Percentiles rank a stretch among this genome's conserved stretches.
phyloP scores from a whole-genome alignment of 1,284 basidiomycete species.

The Melampsora americana region DNA sequence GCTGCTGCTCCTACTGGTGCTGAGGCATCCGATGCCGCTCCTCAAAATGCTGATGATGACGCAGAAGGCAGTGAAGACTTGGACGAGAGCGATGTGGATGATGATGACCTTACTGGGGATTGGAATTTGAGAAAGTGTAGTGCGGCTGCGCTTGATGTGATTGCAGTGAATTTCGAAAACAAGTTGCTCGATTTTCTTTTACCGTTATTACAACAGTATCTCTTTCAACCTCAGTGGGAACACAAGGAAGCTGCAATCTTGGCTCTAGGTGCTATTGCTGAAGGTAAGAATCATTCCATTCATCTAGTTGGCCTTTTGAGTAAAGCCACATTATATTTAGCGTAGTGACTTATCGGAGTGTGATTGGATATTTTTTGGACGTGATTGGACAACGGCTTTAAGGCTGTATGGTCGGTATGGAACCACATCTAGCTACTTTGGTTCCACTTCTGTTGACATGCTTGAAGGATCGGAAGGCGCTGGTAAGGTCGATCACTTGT shows the following conservation, averaged over 20 bases:
- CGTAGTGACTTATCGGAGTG: neutral
- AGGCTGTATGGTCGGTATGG: conserved; percentile 95
- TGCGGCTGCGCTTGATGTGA: conserved; percentile 93
- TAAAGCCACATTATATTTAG: no score
- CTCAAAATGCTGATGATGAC: conserved; percentile 64
- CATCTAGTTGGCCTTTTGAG: neutral
- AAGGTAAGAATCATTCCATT: conserved; percentile 63
- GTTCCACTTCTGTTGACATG: conserved; percentile 88
- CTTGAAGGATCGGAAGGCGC: conserved; percentile 86
- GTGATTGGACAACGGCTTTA: conserved; percentile 43
- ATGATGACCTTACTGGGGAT: conserved; percentile 94
- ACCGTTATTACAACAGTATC: conserved; percentile 83
- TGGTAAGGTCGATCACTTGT: conserved; percentile 96
- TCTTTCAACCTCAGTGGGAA: conserved; percentile 91
- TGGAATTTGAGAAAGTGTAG: conserved; percentile 99
- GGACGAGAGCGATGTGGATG: conserved; percentile 85
- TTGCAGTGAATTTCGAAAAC: conserved; percentile 83
- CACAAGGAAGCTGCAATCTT: conserved; percentile 93
- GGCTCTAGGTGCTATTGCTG: conserved; percentile 94
- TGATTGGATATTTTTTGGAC: conserved; percentile 34
- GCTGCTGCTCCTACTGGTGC: conserved; percentile 35
- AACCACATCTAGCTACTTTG: conserved; percentile 86
- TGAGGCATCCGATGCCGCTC: conserved; percentile 48
- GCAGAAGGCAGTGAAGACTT: conserved; percentile 74
- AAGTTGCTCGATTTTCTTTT: conserved; percentile 85